These are phyloP conservation scores for Setomelanomma holmii DNA, from an alignment of 2,329 filamentous ascomycete species.

Conservation along the genomic window DNA sequence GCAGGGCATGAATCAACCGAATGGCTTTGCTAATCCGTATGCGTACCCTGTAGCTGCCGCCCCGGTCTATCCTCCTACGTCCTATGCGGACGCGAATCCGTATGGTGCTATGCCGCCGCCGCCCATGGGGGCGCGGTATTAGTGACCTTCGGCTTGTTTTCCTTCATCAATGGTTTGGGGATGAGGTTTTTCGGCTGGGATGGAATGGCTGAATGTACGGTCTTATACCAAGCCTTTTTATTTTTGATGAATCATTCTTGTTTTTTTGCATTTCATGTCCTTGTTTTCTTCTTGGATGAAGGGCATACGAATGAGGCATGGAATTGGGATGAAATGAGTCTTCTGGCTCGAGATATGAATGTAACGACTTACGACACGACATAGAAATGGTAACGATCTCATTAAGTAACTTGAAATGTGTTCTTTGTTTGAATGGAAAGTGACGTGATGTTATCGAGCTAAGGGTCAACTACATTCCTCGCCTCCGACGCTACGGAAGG, in stretches of 20 bases:
- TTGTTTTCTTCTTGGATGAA: not conserved
- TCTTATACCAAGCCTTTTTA: not conserved
- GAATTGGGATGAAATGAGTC: not conserved
- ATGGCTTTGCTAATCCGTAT: conserved; percentile 45
- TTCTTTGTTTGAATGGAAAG: too few species aligned
- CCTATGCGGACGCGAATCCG: conserved; percentile 56
- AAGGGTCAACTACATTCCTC: too few species aligned
- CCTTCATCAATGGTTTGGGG: conserved; percentile 4
- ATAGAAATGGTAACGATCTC: too few species aligned
- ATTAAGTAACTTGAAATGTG: too few species aligned
- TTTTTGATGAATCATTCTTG: not conserved
- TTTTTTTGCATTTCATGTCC: not conserved
- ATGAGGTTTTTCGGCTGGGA: not conserved
- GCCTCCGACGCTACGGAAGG: too few species aligned
- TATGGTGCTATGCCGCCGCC: conserved; percentile 52
- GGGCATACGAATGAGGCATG: conserved; percentile 1
- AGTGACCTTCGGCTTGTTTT: conserved; percentile 13
- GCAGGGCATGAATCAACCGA: conserved; percentile 42
- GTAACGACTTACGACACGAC: conserved; percentile 15
- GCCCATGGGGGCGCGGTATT: conserved; percentile 49
- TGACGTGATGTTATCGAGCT: too few species aligned
- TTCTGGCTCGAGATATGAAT: conserved; percentile 12
- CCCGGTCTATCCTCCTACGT: conserved; percentile 44
- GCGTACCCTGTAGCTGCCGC: conserved; percentile 48
- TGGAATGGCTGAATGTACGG: not conserved